Base-by-base conservation (phyloP, 148 eudicot species). In the Gaultheria prostrata region DNA sequence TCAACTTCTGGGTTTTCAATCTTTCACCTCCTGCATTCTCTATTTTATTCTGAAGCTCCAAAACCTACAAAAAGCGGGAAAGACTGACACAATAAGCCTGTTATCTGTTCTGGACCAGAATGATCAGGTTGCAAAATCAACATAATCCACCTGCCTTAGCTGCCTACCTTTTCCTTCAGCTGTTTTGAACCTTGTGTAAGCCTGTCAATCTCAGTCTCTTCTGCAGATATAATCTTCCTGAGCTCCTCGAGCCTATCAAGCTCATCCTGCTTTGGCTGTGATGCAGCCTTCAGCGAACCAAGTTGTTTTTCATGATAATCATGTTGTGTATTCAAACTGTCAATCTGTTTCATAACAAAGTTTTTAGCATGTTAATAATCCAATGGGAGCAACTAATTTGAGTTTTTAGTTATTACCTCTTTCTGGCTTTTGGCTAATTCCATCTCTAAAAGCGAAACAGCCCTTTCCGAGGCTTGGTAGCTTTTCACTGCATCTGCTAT, bases 11-110 rank as follows among this genome's bases (percentile, higher is more conserved):
- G 45, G 61, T 92, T 90, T 84, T 93, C 81, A 97, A 90, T 84
- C 61, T 92, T 85, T 92, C 98, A 82, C 99, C 98, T 74, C 99
- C 99, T 83, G 96, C 99, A 90, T 95, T 97, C 82, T 97, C 99
- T 77, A 97, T 92, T 87, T 93, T 95, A 53, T 80, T 82, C 86
- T 97, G 99, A 88, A 95, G 95, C 75, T 93, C 99, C 72, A 83
- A 80, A 83, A 94, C 99, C 93, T 84, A 13, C 51, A 51, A 78
- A 51, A 6, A 4, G 6, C 15, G 51, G 21, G 21, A 4, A 45
- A 9, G 17, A 75, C 6, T 12, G n/a, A 35, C 54, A 14, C 35
- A 63, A 59, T 71, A 57, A 78, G 74, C 59, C n/a, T 63, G 33
- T 53, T 39, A 39, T 78, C 12, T 13, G 46, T 32, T 76, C 18